These are phyloP conservation scores for Cyclostephanos invisitatus DNA, from an alignment of 108 stramenopile genomes.

Conservation along the genomic window DNA sequence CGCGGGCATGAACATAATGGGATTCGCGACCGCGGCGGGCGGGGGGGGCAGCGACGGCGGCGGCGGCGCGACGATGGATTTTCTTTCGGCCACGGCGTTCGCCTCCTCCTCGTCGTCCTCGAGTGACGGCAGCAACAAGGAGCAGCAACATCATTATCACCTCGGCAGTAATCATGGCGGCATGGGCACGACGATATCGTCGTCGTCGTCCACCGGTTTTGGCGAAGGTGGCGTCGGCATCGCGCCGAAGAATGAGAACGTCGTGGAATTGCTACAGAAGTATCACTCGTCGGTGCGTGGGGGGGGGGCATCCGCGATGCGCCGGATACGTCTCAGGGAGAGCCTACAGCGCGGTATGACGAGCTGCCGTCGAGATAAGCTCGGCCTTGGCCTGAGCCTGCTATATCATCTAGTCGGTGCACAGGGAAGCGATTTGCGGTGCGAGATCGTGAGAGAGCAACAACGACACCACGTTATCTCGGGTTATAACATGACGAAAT, in stretches of 20 bases:
- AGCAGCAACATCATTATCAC: neutral
- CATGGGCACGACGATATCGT: neutral
- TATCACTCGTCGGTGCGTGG: slow-evolving; percentile 23
- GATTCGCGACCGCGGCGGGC: neutral
- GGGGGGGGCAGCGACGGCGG: neutral
- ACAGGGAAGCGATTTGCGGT: slow-evolving; percentile 48
- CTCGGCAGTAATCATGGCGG: neutral
- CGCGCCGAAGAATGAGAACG: slow-evolving; percentile 4
- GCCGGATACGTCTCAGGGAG: slow-evolving; percentile 33
- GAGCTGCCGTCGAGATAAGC: slow-evolving; percentile 36
- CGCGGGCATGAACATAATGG: slow-evolving; percentile 6
- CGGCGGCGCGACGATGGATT: neutral
- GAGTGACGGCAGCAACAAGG: neutral
- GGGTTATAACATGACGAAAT: slow-evolving; percentile 35
- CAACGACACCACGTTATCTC: slow-evolving; percentile 2
- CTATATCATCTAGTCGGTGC: slow-evolving; percentile 55
- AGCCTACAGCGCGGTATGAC: slow-evolving; percentile 43
- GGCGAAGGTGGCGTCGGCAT: slow-evolving; percentile 4
- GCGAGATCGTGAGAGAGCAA: slow-evolving; percentile 33
- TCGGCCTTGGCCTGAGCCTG: slow-evolving; percentile 53
- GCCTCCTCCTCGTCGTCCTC: slow-evolving; percentile 17
- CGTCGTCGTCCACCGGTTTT: neutral
- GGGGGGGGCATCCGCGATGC: slow-evolving; percentile 31
- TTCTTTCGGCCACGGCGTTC: slow-evolving; percentile 12
- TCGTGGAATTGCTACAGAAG: slow-evolving; percentile 10